Evolutionary conservation across 495 filamentous ascomycete genomes (phyloP), one percentile per base, ranked within the genome.

Genomic region (Aspergillus coremiiformis): DNA sequence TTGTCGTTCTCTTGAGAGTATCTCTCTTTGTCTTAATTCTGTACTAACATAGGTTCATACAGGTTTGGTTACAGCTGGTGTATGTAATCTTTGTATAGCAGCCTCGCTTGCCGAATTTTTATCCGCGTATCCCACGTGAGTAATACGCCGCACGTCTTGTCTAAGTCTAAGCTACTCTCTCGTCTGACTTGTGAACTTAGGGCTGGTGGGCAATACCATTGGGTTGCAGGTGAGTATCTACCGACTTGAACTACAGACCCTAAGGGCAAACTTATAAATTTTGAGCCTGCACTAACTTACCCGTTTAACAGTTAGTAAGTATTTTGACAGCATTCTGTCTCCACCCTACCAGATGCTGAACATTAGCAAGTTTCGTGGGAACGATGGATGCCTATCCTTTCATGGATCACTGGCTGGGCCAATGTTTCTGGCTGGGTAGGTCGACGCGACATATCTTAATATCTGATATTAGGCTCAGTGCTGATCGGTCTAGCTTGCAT

Each of bases 321-420:
- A 39, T 45, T 19, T 51, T 15, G 15, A 35, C 21, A n/a, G 45
- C 29, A n/a, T n/a, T 35, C 14, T 42, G 27, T 49, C 3, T 24
- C 26, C n/a, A 1, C 12, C 23, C 15, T 23, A 27, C 15, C 23
- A 15, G 4, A 14, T 51, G 37, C 57, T 49, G 45, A 57, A 27
- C 11, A 37, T 2, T 2, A 14, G 21, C 30, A 39, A 62, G 57
- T 84, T 33, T 70, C 76, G 19, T 82, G 77, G 72, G 66, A 72
- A 56, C 68, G 62, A 42, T 86, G 77, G 77, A 79, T 81, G 41
- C 80, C 80, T 1, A 64, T 82, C 19, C 67, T 89, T 5, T 82
- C 78, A 10, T 90, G 82, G 79, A 79, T 83, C 26, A 86, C 83
- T 0, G 86, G 86, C 9, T 90, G 85, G 85, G 81, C 88, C 51